Base-by-base conservation (phyloP, 306 rosid genomes). In the Cicer chorassanicum region DNA sequence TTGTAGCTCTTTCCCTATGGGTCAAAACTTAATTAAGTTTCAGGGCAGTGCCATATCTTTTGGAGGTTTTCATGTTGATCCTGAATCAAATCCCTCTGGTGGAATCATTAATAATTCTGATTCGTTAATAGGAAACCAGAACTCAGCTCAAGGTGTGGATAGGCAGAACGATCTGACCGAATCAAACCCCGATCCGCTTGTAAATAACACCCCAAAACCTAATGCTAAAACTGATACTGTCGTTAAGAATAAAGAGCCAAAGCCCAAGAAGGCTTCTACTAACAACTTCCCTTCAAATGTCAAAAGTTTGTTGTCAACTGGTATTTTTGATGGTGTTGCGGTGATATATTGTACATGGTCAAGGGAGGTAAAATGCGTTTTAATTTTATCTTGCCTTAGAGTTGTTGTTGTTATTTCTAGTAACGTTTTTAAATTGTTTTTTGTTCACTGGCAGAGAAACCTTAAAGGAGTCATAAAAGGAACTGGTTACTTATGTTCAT, bases 201-300 rank as follows among this genome's bases (percentile, higher is more conserved):
- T 86, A 86, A 87, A 86, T 78, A 78, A 57, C 67, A 70, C 70
- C 61, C 49, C 81, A 46, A 88, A 83, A 74, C 56, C 86, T 46
- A 81, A 80, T 66, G 44, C 82, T 44, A 84, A 81, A 84, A 79
- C 55, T 43, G 91, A 87, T 69, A 75, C 51, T 34, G 46, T 70
- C 51, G 62, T 73, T 42, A 94, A 88, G 87, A 78, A 67, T 76
- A 94, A 83, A 84, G 96, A 90, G 71, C 89, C 90, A 24, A 94
- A 86, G 87, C 63, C 83, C 48, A 93, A 86, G 93, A 92, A 89
- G 86, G 86, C 86, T 77, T 82, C 96, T 66, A 53, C 93, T 51
- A 94, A 94, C 84, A 94, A 82, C 85, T 94, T 94, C 67, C 99
- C 99, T 87, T 82, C 96, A 59, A 94, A 94, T 85, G 97, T 94